Percentiles rank a stretch among this genome's conserved stretches.
phyloP scores from a whole-genome alignment of 768 basidiomycete species.

The Hygrophorus russula region DNA sequence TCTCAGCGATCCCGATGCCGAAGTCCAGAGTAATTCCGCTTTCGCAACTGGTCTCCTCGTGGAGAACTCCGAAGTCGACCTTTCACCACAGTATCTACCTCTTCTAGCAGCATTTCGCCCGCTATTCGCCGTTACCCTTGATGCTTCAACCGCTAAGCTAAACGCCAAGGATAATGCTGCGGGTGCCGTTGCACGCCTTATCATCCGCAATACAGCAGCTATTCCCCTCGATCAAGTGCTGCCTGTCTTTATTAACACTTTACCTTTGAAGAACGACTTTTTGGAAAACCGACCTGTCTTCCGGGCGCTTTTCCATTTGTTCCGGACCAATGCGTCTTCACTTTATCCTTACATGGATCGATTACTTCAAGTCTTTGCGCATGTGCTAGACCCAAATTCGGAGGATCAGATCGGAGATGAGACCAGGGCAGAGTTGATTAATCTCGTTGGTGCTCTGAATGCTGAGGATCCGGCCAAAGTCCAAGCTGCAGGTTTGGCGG shows the following conservation, averaged over 20 bases:
- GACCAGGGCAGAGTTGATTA: constrained; percentile 63
- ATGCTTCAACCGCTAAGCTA: constrained; percentile 51
- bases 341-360: constrained; percentile 70
- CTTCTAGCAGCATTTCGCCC: constrained; percentile 74
- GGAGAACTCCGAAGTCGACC: constrained; percentile 74
- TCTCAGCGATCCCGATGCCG: constrained; percentile 74
- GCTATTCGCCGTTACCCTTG: constrained; percentile 58
- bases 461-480: constrained; percentile 68
- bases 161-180: constrained; percentile 97
- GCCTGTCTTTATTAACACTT: constrained; percentile 66
- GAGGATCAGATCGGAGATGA: constrained; percentile 76
- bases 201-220: constrained; percentile 64
- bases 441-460: constrained; percentile 63
- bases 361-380: constrained; percentile 67
- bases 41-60: constrained; percentile 90
- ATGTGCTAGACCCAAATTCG: constrained; percentile 67
- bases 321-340: constrained; percentile 60
- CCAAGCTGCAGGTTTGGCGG: constrained; percentile 62
- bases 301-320: constrained; percentile 80
- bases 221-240: constrained; percentile 88
- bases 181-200: constrained; percentile 83
- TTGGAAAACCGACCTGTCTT: constrained; percentile 88
- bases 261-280: constrained; percentile 82
- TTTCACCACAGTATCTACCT: constrained; percentile 68
- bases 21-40: constrained; percentile 93